phyloP scores from a whole-genome alignment of 345 rosid species.

The Iberis pinnata region DNA sequence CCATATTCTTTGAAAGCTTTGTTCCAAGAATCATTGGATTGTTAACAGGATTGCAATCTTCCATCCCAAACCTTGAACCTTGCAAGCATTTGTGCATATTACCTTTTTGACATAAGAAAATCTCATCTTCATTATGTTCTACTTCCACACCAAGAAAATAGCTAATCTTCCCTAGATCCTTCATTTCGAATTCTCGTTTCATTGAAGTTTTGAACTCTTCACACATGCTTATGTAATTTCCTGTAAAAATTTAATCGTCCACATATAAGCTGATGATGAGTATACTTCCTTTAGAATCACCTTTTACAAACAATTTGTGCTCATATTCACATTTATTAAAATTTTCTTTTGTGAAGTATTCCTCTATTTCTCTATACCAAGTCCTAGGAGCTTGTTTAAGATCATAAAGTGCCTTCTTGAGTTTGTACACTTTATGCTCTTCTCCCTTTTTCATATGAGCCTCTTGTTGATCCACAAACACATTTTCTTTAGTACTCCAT shows the following conservation, averaged over 20 bases:
- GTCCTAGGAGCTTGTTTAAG: neutral
- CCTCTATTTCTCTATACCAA: neutral
- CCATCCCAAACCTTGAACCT: neutral
- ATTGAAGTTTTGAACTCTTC: neutral
- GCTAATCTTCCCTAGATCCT: neutral
- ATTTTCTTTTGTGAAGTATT: neutral
- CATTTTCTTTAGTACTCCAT: neutral
- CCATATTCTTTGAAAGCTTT: neutral
- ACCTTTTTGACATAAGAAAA: neutral
- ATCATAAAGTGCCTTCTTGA: neutral
- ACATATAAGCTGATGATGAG: neutral
- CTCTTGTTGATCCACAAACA: neutral
- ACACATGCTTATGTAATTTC: neutral
- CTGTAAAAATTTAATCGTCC: neutral
- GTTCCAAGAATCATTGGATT: neutral
- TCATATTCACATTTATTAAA: neutral
- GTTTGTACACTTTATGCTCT: neutral
- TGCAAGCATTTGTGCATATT: neutral
- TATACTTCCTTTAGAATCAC: neutral
- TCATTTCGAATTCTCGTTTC: neutral
- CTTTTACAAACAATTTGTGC: neutral
- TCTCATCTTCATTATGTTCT: neutral
- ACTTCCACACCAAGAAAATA: neutral
- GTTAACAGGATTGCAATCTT: neutral
- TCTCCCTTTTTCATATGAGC: neutral